phyloP scores from a whole-genome alignment of 1,284 basidiomycete species.

The Moniliophthora roreri region DNA sequence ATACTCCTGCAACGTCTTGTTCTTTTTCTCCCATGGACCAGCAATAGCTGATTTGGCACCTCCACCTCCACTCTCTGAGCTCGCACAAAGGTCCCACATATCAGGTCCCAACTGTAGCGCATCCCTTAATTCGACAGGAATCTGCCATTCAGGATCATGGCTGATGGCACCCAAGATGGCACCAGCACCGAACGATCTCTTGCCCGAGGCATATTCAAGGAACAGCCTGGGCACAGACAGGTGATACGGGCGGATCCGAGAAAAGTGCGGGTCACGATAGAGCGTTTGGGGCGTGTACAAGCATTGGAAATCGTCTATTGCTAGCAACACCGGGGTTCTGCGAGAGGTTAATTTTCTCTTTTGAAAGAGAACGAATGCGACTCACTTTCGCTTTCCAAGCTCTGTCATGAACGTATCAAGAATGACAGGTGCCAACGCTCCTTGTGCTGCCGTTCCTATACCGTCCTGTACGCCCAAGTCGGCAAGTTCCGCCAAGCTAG shows the following conservation, averaged over 20 bases:
- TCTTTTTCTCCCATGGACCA: conserved; percentile 45
- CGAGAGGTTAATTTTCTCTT: conserved; percentile 8
- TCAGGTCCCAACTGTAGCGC: conserved; percentile 44
- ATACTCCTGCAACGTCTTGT: conserved; percentile 29
- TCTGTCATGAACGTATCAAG: conserved; percentile 66
- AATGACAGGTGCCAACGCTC: conserved; percentile 53
- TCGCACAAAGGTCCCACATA: conserved; percentile 15
- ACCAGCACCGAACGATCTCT: conserved; percentile 68
- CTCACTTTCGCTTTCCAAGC: conserved; percentile 68
- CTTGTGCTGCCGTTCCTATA: conserved; percentile 15
- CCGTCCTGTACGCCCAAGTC: conserved; percentile 57
- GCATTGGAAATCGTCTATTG: conserved; percentile 20
- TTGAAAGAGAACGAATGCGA: conserved; percentile 14
- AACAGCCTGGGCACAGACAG: conserved; percentile 79
- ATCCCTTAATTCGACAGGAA: conserved; percentile 60
- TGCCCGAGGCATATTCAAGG: conserved; percentile 76
- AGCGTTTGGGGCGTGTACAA: conserved; percentile 44
- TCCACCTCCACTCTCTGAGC: neutral
- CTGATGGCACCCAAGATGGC: conserved; percentile 69
- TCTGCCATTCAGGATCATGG: conserved; percentile 51
- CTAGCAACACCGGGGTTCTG: conserved; percentile 22
- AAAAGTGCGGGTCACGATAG: conserved; percentile 82
- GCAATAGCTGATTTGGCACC: neutral
- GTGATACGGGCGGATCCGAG: conserved; percentile 74
- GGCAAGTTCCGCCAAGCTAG: conserved; percentile 58